These are phyloP conservation scores for Emergomyces orientalis DNA, from an alignment of 2,329 filamentous ascomycete genomes.

Conservation along the genomic window DNA sequence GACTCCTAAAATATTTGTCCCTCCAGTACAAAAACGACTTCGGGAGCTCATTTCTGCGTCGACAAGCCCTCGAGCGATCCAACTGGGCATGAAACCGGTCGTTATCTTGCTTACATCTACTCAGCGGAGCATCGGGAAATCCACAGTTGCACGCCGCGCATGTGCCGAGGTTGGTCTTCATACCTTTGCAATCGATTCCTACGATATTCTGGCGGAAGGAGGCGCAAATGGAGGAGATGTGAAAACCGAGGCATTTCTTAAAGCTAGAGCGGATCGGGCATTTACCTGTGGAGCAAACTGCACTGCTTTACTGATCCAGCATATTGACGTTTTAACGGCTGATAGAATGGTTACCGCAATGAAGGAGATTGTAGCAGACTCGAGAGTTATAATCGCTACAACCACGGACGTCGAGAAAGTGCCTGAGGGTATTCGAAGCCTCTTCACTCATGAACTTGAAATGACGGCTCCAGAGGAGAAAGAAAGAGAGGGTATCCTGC, in stretches of 20 bases:
- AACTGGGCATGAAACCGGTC: slow-evolving; percentile 76
- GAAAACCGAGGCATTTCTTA: slow-evolving; percentile 85
- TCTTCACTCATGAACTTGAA: slow-evolving; percentile 94
- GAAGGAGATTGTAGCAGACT: slow-evolving; percentile 70
- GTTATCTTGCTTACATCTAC: slow-evolving; percentile 84
- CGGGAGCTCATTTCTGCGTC: slow-evolving; percentile 80
- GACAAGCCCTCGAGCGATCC: slow-evolving; percentile 76
- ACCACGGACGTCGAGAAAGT: slow-evolving; percentile 94
- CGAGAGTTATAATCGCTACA: slow-evolving; percentile 79
- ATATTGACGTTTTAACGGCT: slow-evolving; percentile 82
- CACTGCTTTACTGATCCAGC: slow-evolving; percentile 75
- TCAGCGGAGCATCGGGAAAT: slow-evolving; percentile 87
- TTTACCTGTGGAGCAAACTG: slow-evolving; percentile 77
- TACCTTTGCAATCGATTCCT: slow-evolving; percentile 78
- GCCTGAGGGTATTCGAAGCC: slow-evolving; percentile 74
- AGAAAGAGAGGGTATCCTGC: slow-evolving; percentile 80
- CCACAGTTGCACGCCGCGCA: slow-evolving; percentile 64
- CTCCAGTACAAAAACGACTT: slow-evolving; percentile 56
- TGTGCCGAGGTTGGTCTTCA: slow-evolving; percentile 87
- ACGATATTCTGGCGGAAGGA: slow-evolving; percentile 89
- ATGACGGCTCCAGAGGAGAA: slow-evolving; percentile 87
- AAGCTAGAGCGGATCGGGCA: slow-evolving; percentile 77
- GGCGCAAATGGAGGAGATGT: slow-evolving; percentile 79
- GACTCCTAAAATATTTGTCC: slow-evolving; percentile 40
- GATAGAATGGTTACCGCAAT: slow-evolving; percentile 82